Base-by-base conservation (phyloP, 1,139 yeast genomes). In the Geotrichum europaeum region DNA sequence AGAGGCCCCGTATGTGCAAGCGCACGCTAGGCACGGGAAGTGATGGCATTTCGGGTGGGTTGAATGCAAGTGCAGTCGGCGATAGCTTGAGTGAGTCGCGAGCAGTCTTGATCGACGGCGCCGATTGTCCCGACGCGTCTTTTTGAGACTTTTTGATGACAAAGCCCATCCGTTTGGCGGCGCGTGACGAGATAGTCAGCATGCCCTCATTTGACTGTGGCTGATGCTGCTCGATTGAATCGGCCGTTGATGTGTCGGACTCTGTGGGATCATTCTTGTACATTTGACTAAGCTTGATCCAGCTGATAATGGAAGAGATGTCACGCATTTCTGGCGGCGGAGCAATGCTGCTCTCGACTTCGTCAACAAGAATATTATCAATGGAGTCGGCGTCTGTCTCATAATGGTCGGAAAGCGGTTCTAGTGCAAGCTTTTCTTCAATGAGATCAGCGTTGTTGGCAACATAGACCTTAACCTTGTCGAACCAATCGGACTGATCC, bases 401-500 rank as follows among this genome's bases (percentile, higher is more conserved):
- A 18, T 20, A 22, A 10, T 22, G 7, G 12, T 24, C 43, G 13
- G 57, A 12, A 45, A 24, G 36, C n/a, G 40, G 22, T 25, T 43
- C 45, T 34, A 49, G 22, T 6, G 54, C 60, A 18, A 61, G 36
- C 4, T 40, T 53, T 10, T 59, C 55, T 45, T 63, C 58, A 22
- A 69, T 63, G 22, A 54, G 50, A 22, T 55, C 59, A 32, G 60
- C 51, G 54, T 70, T 64, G 13, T 73, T 67, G 0, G 69, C 60
- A 62, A 81, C 66, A 65, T 81, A 80, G 6, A 70, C 69, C 65
- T 81, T 81, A 57, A 87, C 75, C 58, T 80, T 80, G 9, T 76
- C 78, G 2, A 85, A 76, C 83, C 88, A 85, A 61, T 84, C 87
- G 1, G 75, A 72, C 28, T 81, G 81, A 15, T 65, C 66, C 15